Percentiles rank a stretch among this genome's conserved stretches.
phyloP scores from a whole-genome alignment of 208 protist species.

The Cochliopodium minus region DNA sequence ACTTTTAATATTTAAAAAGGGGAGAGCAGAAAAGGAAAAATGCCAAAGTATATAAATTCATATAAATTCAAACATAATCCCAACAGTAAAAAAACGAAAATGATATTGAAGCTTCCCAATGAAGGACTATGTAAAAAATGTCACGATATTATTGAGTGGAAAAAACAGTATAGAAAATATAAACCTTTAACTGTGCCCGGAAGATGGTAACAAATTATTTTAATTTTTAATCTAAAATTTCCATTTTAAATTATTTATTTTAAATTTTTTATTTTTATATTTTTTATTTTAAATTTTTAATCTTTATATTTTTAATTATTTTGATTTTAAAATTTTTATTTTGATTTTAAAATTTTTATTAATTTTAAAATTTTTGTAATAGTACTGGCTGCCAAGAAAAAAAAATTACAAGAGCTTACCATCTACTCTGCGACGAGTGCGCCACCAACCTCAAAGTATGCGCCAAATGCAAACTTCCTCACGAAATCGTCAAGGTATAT shows the following conservation, averaged over 20 bases:
- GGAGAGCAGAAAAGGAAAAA: not conserved
- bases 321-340: no score
- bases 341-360: no score
- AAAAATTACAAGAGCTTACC: not conserved
- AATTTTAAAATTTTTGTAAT: no score
- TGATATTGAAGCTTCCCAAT: not conserved
- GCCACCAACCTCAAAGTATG: not conserved
- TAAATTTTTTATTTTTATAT: no score
- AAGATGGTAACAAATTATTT: not conserved
- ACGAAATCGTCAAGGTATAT: not conserved
- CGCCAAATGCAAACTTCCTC: not conserved
- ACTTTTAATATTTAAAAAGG: no score
- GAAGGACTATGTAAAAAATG: slow-evolving; percentile 2
- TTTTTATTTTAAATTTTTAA: no score
- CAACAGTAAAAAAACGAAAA: not conserved
- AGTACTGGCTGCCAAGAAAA: not conserved
- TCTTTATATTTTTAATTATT: no score
- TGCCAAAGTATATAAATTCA: not conserved
- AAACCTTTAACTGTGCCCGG: slow-evolving; percentile 1
- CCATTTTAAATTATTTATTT: no score
- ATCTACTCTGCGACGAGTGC: not conserved
- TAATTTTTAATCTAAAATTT: no score
- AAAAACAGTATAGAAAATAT: slow-evolving; percentile 3
- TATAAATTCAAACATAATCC: slow-evolving; percentile 4
- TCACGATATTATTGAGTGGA: slow-evolving; percentile 11